These are phyloP conservation scores for Ceratocystis ficicola DNA, from an alignment of 2,329 filamentous ascomycete genomes.

Conservation along the genomic window DNA sequence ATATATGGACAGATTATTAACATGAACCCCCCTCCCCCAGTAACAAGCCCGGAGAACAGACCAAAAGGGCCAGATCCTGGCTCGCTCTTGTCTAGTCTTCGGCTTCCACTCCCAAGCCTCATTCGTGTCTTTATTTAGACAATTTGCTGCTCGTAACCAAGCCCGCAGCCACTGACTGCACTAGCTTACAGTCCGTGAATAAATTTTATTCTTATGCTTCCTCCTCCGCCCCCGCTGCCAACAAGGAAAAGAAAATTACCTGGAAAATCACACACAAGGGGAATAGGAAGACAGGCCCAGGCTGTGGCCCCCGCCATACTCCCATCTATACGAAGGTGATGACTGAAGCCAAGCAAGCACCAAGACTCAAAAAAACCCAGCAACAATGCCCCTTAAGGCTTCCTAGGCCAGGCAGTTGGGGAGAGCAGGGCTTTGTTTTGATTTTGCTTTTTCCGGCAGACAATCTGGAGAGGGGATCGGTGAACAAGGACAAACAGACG, in stretches of 20 bases:
- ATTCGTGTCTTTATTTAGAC: constrained; percentile 9
- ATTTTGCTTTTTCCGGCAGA: no score
- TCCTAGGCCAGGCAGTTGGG: no score
- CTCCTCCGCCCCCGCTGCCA: not conserved
- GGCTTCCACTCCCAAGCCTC: constrained; percentile 38
- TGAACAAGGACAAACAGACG: no score
- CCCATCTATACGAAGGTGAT: not conserved
- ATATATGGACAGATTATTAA: no score
- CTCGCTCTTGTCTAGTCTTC: constrained; percentile 28
- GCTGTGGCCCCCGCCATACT: not conserved
- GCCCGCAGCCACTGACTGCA: not conserved
- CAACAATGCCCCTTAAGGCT: not conserved
- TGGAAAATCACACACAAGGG: not conserved
- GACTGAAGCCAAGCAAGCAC: not conserved
- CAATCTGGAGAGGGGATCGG: no score
- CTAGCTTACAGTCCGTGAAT: not conserved
- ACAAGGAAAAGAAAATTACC: not conserved
- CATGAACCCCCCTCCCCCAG: no score
- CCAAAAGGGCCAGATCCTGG: not conserved
- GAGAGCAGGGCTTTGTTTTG: no score
- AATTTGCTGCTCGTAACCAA: not conserved
- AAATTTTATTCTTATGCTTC: not conserved
- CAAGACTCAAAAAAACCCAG: constrained; percentile 5
- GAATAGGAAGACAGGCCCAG: not conserved
- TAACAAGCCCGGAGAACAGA: no score